Evolutionary conservation across 345 rosid genomes (phyloP).

Genomic region (Cardamine occulta): DNA sequence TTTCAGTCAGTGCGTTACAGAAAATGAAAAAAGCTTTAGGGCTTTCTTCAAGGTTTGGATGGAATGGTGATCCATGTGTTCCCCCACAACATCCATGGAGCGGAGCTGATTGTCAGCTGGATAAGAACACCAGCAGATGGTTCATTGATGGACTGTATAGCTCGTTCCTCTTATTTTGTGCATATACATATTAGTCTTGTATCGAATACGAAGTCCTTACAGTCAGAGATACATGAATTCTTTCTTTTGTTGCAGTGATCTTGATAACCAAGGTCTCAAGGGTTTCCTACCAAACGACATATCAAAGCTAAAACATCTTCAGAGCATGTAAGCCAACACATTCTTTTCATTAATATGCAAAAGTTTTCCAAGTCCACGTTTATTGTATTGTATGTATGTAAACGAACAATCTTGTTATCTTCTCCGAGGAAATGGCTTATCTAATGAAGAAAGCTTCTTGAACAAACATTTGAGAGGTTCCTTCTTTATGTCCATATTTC

Average conservation of each 20-base stretch:
- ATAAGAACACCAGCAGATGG: constrained; percentile 74
- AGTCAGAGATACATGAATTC: constrained; percentile 6
- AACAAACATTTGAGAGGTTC: constrained; percentile 15
- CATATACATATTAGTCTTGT: neutral
- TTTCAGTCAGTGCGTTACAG: constrained; percentile 76
- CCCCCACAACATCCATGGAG: constrained; percentile 99
- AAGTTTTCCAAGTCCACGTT: neutral
- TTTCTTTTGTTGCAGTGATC: constrained; percentile 58
- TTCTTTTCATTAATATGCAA: constrained; percentile 5
- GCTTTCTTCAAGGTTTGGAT: constrained; percentile 92
- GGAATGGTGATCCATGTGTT: constrained; percentile 99
- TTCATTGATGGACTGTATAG: constrained; percentile 96
- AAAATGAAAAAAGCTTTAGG: constrained; percentile 67
- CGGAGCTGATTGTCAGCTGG: constrained; percentile 84
- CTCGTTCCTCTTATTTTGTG: constrained; percentile 16
- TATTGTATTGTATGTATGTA: neutral
- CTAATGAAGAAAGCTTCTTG: constrained; percentile 3
- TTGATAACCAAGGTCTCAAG: constrained; percentile 85
- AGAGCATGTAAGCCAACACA: constrained; percentile 70
- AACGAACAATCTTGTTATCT: neutral
- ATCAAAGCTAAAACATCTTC: constrained; percentile 73
- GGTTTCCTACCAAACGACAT: constrained; percentile 81
- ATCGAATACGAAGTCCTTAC: neutral
- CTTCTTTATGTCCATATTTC: constrained; percentile 18
- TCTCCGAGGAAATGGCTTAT: neutral